phyloP scores from a whole-genome alignment of 139 green algal species.

The Edaphochlamys debaryana region DNA sequence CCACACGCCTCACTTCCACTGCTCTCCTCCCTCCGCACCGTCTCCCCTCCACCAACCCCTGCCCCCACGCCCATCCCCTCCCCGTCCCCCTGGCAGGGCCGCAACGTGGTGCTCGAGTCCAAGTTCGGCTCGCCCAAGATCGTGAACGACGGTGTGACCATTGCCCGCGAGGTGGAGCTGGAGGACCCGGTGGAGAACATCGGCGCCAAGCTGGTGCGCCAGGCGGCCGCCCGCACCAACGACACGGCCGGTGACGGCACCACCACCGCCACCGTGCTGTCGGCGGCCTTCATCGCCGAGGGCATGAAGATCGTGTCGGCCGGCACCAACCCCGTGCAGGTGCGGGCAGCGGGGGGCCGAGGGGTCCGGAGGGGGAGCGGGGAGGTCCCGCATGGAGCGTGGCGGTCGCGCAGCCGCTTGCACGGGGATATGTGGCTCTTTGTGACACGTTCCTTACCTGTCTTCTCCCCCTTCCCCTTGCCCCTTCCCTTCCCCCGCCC shows the following conservation, averaged over 20 bases:
- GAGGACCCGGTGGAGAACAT: constrained; percentile 99
- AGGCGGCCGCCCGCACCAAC: constrained; percentile 96
- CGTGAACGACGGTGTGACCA: constrained; percentile 99
- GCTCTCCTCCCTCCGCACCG: no score
- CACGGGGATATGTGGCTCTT: no score
- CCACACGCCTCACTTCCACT: no score
- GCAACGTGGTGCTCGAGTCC: constrained; percentile 99
- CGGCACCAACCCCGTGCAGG: constrained; percentile 85
- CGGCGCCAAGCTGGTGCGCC: constrained; percentile 95
- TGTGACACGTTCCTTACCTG: no score
- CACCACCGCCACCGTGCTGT: constrained; percentile 98
- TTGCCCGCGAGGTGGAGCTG: constrained; percentile 93
- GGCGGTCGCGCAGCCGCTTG: no score
- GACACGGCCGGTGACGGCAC: constrained; percentile 98
- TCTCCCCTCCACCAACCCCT: no score
- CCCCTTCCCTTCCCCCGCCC: background rate
- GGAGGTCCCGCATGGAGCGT: no score
- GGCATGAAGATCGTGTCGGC: constrained; percentile 96
- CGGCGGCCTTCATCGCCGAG: constrained; percentile 96
- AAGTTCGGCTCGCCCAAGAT: constrained; percentile 99
- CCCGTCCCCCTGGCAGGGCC: no score
- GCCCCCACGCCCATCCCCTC: no score
- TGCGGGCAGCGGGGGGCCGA: background rate
- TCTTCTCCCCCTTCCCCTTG: background rate
- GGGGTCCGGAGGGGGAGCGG: no score